phyloP scores from a whole-genome alignment of 208 protist genomes.

The Phytomonas sp. region DNA sequence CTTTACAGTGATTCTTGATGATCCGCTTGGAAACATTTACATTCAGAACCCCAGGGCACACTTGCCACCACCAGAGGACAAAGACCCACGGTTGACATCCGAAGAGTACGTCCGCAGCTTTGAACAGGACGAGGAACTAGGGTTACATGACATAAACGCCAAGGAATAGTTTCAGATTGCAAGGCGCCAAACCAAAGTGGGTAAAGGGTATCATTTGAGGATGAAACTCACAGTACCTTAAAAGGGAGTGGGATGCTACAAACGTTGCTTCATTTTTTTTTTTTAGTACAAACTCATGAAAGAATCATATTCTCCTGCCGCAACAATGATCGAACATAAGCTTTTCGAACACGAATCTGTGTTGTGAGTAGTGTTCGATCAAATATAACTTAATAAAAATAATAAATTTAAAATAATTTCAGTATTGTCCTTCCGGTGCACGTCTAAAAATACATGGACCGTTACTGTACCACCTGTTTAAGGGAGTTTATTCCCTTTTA shows the following conservation, averaged over 20 bases:
- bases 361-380: no score
- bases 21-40: slow-evolving; percentile 89
- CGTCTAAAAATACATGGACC: neutral
- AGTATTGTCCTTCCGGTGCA: neutral
- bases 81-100: slow-evolving; percentile 73
- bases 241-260: neutral
- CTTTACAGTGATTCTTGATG: slow-evolving; percentile 92
- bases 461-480: neutral
- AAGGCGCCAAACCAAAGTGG: neutral
- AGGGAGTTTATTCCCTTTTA: neutral
- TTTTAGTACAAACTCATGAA: neutral
- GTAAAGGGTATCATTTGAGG: neutral
- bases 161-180: neutral
- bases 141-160: slow-evolving; percentile 65
- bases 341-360: no score
- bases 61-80: slow-evolving; percentile 67
- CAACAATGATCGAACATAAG: neutral
- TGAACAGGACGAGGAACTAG: slow-evolving; percentile 93
- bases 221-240: neutral
- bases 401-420: neutral
- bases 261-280: neutral
- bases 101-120: slow-evolving; percentile 79
- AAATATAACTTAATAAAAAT: neutral
- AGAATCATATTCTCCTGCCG: neutral
- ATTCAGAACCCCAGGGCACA: slow-evolving; percentile 90